Percentiles rank a stretch among this genome's conserved stretches.
Evolutionary conservation across 2,329 filamentous ascomycete genomes (phyloP).

Genomic region (Fusarium proliferatum): DNA sequence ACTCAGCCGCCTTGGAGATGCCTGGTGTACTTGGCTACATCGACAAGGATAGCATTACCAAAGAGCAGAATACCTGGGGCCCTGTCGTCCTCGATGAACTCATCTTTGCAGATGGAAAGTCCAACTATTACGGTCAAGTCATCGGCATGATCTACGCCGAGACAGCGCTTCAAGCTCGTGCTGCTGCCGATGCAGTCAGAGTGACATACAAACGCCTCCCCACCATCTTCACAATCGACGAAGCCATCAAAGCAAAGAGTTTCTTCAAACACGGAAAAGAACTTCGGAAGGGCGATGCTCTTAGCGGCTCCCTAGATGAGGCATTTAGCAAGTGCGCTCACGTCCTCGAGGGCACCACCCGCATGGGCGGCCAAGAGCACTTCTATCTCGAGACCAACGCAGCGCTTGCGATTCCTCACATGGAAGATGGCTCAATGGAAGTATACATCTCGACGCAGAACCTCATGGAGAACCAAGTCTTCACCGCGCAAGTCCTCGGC

Average conservation of each 20-base stretch:
- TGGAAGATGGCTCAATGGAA: not conserved
- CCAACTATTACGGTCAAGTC: not conserved
- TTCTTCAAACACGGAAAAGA: not conserved
- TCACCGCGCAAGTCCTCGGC: not conserved
- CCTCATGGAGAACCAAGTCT: constrained; percentile 13
- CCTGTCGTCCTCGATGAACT: not conserved
- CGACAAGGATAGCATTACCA: not conserved
- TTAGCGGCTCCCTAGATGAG: not conserved
- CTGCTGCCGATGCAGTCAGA: not conserved
- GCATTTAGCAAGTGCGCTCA: not conserved
- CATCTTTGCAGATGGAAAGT: not conserved
- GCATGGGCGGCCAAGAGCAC: constrained; percentile 3
- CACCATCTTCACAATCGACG: not conserved
- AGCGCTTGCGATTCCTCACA: not conserved
- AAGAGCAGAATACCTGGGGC: not conserved
- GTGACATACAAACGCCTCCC: not conserved
- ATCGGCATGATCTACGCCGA: constrained; percentile 6
- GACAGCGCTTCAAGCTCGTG: not conserved
- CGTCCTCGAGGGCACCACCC: not conserved
- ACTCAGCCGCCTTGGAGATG: not conserved
- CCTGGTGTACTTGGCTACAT: not conserved
- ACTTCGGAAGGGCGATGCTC: not conserved
- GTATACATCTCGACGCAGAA: not conserved
- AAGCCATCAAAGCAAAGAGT: constrained; percentile 2
- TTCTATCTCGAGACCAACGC: constrained; percentile 6